Evolutionary conservation across 441 rosid species (phyloP).

Genomic region (Theobroma grandiflorum): DNA sequence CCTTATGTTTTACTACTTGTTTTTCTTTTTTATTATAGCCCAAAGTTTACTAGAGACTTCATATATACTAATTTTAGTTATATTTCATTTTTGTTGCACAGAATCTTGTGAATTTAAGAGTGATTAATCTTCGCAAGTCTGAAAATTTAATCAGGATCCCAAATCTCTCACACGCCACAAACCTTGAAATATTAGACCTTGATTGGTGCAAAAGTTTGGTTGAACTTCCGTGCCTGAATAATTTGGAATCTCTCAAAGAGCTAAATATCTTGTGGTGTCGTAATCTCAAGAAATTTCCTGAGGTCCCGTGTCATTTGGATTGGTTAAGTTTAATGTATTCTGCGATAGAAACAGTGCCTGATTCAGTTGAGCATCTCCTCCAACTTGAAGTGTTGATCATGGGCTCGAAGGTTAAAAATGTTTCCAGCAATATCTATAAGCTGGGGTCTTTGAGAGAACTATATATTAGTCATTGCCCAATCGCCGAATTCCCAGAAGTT

Average conservation of each 20-base stretch:
- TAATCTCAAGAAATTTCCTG: background rate
- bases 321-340: background rate
- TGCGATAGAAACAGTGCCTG: background rate
- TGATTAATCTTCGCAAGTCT: background rate
- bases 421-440: too few species aligned
- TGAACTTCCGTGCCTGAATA: background rate
- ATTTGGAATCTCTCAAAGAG: background rate
- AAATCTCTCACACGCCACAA: background rate
- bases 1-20: too few species aligned
- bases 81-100: background rate
- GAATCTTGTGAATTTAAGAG: background rate
- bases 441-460: too few species aligned
- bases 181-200: background rate
- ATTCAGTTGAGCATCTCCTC: background rate
- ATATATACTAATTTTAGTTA: background rate
- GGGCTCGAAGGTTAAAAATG: background rate
- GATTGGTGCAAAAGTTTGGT: background rate
- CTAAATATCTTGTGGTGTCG: too few species aligned
- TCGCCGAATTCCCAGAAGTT: slow-evolving; percentile 39
- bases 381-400: background rate
- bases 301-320: background rate
- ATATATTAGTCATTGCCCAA: background rate
- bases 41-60: background rate
- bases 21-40: background rate
- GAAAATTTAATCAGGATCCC: background rate